Conservation (phyloP, 805 yeast genomes). For the Lipomyces japonicus region DNA sequence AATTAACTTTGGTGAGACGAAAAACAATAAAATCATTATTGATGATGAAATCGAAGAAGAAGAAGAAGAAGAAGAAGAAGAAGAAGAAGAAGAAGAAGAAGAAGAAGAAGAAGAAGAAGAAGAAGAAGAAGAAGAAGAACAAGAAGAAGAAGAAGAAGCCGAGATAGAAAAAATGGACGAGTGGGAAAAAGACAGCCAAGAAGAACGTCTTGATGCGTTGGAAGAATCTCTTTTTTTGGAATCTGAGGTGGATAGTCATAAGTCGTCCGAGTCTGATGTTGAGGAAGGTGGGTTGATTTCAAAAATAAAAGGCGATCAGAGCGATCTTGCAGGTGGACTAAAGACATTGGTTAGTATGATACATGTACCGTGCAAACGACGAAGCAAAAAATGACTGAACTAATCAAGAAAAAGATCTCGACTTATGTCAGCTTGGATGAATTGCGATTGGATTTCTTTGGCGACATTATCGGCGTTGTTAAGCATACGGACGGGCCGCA, state of each 20-base stretch:
- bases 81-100: neutral
- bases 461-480: slow-evolving; percentile 18
- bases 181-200: neutral
- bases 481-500: neutral
- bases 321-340: neutral
- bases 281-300: neutral
- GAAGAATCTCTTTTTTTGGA: neutral
- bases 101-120: neutral
- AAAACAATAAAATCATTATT: too few species aligned
- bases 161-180: neutral
- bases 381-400: neutral
- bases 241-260: too few species aligned
- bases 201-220: neutral
- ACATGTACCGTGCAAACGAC: too few species aligned
- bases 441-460: neutral
- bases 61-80: neutral
- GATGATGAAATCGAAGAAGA: neutral
- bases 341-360: neutral
- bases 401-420: neutral
- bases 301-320: neutral
- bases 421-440: neutral
- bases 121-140: neutral
- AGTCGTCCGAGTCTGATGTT: neutral
- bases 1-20: neutral
- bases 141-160: neutral